These are phyloP conservation scores for Thalassiosira sp. DNA, from an alignment of 352 stramenopile species.

Conservation along the genomic window DNA sequence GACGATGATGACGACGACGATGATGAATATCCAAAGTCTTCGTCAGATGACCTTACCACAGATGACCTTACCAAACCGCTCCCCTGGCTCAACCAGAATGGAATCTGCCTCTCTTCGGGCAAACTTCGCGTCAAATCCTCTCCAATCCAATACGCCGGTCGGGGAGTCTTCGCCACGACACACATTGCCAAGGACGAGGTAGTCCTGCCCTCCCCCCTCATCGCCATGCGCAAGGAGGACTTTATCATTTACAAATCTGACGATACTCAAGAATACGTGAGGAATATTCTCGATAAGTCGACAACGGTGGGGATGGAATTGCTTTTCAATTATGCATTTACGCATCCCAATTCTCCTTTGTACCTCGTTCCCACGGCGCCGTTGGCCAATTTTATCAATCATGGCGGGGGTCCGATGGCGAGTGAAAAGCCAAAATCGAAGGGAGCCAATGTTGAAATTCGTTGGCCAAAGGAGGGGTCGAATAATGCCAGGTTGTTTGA, in stretches of 20 bases:
- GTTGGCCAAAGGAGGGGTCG: constrained; percentile 42
- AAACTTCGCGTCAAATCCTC: constrained; percentile 44
- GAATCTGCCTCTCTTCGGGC: constrained; percentile 57
- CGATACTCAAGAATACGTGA: constrained; percentile 10
- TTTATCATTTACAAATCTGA: constrained; percentile 49
- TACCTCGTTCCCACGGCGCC: constrained; percentile 39
- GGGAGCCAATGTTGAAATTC: constrained; percentile 58
- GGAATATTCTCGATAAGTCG: constrained; percentile 27
- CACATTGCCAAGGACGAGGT: constrained; percentile 54
- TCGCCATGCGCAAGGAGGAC: constrained; percentile 56
- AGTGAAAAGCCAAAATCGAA: constrained; percentile 38
- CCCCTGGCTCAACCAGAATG: constrained; percentile 63
- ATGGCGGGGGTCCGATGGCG: constrained; percentile 9
- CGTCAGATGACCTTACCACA: no score
- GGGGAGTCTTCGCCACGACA: constrained; percentile 62
- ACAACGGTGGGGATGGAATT: constrained; percentile 39
- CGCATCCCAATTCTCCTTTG: constrained; percentile 43
- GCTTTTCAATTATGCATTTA: constrained; percentile 57
- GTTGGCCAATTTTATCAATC: constrained; percentile 57
- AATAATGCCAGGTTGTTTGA: constrained; percentile 45
- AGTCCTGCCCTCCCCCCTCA: constrained; percentile 63
- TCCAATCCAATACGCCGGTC: constrained; percentile 57
- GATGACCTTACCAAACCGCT: constrained; percentile 31
- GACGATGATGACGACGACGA: no score
- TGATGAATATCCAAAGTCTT: no score